Base-by-base conservation (phyloP, 1,284 basidiomycete genomes). In the Polyporus tsugae region DNA sequence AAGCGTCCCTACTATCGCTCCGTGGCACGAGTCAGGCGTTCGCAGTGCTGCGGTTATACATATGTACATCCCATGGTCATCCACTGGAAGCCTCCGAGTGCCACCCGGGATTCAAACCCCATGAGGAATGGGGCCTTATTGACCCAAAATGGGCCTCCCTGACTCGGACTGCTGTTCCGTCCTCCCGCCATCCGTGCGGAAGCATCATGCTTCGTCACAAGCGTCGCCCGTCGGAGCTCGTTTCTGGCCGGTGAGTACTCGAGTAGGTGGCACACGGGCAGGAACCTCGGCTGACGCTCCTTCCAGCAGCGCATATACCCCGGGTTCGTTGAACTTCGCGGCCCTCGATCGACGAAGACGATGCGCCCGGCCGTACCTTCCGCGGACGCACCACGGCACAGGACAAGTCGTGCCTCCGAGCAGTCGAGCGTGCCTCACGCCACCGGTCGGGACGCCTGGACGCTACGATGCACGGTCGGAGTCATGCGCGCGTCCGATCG, bases 11-110 rank as follows among this genome's bases (percentile, higher is more conserved):
- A n/a, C n/a, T n/a, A n/a, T n/a, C 5, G 13, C 52, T 19, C 52
- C 29, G 13, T 6, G 52, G 29, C 52, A 19, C 33, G 52, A 35
- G 52, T 19, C 52, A 19, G 4, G 25, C 29, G 3, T 22, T 29
- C 52, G 52, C 52, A 33, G 52, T 55, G 52, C 52, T 55, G 15
- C 52, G 52, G 52, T 17, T 35, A 55, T 55, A 55, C 52, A 55
- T 9, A 49, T 22, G 22, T 25, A 44, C 42, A 6, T 49, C 52
- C 52, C 52, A 7, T 29, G 29, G 29, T 13, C 52, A 35, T 55
- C 52, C 25, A 15, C 52, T 55, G 22, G 52, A 33, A 55, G 29
- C 52, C 46, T 49, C 46, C 52, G 52, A 9, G 29, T 29, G 52
- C 25, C 52, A 53, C 52, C 46, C 13, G 52, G 52, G 13, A 15